Evolutionary conservation across 768 basidiomycete species (phyloP).

Genomic region (Boletales sp.): DNA sequence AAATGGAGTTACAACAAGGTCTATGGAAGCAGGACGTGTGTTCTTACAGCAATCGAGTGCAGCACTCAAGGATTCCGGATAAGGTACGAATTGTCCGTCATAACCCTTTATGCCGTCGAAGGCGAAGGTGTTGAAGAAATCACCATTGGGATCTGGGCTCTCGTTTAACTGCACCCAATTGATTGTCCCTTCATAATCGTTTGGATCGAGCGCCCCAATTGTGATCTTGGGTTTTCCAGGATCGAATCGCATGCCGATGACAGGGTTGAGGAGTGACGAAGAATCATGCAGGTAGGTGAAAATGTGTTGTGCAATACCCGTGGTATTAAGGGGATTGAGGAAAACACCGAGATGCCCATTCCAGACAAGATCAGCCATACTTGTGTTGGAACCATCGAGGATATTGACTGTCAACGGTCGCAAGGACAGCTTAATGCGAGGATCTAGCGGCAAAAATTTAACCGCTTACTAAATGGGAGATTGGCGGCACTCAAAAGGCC

Average conservation of each 20-base stretch:
- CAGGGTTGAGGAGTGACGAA: slow-evolving; percentile 27
- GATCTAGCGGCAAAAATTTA: not conserved
- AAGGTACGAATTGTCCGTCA: slow-evolving; percentile 24
- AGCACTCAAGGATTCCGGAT: slow-evolving; percentile 10
- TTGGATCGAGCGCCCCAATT: slow-evolving; percentile 30
- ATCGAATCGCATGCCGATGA: slow-evolving; percentile 29
- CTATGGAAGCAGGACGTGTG: not conserved
- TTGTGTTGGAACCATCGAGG: slow-evolving; percentile 17
- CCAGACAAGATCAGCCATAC: slow-evolving; percentile 1
- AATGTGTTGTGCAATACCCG: slow-evolving; percentile 6
- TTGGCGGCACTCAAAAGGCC: slow-evolving; percentile 14
- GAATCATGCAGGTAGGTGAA: slow-evolving; percentile 19
- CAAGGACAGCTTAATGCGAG: not conserved
- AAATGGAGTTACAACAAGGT: not conserved
- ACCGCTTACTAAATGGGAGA: slow-evolving; percentile 15
- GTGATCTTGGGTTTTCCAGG: slow-evolving; percentile 27
- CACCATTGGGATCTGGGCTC: slow-evolving; percentile 13
- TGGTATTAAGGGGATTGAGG: slow-evolving; percentile 19
- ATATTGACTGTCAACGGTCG: slow-evolving; percentile 17
- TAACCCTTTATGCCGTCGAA: slow-evolving; percentile 31
- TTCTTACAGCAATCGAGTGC: slow-evolving; percentile 25
- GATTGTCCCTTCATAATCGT: slow-evolving; percentile 29
- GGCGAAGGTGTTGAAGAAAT: slow-evolving; percentile 18
- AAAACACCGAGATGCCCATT: slow-evolving; percentile 27
- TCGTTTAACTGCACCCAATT: slow-evolving; percentile 26